Evolutionary conservation across 2,329 filamentous ascomycete species (phyloP).

Genomic region (Calonectria pseudoturangicola): DNA sequence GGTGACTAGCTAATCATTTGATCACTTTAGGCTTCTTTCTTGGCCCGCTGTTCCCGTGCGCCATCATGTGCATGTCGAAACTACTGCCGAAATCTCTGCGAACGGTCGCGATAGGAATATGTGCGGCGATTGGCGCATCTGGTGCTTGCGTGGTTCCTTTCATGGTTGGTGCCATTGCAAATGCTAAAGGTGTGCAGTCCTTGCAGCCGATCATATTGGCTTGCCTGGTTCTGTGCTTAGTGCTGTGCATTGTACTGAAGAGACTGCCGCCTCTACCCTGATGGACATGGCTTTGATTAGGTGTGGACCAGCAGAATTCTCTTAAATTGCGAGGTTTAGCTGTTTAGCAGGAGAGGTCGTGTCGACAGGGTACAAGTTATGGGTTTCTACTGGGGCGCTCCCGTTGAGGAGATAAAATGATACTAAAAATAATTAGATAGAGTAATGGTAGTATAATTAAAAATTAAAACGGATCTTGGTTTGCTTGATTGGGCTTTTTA

Average conservation of each 20-base stretch:
- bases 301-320: no score
- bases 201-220: conserved; percentile 15
- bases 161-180: conserved; percentile 14
- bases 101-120: background rate
- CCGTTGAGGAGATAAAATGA: no score
- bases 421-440: no score
- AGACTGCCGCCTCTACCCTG: background rate
- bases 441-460: no score
- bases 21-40: background rate
- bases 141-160: conserved; percentile 7
- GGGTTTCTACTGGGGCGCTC: no score
- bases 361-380: no score
- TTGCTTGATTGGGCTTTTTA: no score
- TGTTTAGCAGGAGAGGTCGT: no score
- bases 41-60: conserved; percentile 5
- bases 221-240: background rate
- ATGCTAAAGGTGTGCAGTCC: conserved; percentile 3
- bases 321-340: no score
- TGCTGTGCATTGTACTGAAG: background rate
- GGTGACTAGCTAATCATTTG: background rate
- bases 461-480: no score
- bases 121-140: background rate
- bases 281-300: background rate
- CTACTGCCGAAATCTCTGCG: background rate
- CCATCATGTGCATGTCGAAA: conserved; percentile 12